Percentiles rank a stretch among this genome's conserved stretches.
Conservation (phyloP, 1,284 basidiomycete species). For the Agaricales sp. region DNA sequence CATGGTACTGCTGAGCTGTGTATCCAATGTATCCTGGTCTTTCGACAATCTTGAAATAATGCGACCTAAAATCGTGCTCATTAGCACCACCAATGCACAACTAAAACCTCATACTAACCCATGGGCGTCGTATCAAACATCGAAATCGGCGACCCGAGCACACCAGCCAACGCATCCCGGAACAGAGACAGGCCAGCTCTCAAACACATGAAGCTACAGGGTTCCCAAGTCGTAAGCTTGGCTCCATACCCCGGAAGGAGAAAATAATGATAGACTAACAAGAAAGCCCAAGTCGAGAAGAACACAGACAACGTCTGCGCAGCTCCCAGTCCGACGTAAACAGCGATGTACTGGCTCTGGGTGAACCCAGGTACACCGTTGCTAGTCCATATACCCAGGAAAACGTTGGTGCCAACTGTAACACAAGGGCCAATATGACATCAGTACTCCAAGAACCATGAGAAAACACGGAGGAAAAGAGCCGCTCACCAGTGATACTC, state of each 20-base stretch:
- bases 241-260: constrained; percentile 4
- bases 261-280: constrained; percentile 13
- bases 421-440: too few species aligned
- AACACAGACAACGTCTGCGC: constrained; percentile 30
- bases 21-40: constrained; percentile 34
- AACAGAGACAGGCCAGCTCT: constrained; percentile 40
- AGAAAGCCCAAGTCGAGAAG: constrained; percentile 26
- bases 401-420: constrained; percentile 12
- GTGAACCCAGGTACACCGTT: constrained; percentile 16
- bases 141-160: constrained; percentile 42
- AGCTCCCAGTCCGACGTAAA: constrained; percentile 36
- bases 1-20: constrained; percentile 23
- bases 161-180: constrained; percentile 26
- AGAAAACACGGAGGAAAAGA: background rate
- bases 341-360: constrained; percentile 33
- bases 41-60: constrained; percentile 34
- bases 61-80: constrained; percentile 22
- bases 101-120: constrained; percentile 31
- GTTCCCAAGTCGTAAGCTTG: background rate
- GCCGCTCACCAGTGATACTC: background rate
- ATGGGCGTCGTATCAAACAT: constrained; percentile 64
- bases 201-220: constrained; percentile 31
- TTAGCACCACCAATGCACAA: constrained; percentile 16
- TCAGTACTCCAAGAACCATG: background rate
- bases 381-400: constrained; percentile 14